A percentile compares a stretch with the other conserved stretches of the same genome.
Conservation (phyloP, 257 asterid species). For the Striga asiatica region DNA sequence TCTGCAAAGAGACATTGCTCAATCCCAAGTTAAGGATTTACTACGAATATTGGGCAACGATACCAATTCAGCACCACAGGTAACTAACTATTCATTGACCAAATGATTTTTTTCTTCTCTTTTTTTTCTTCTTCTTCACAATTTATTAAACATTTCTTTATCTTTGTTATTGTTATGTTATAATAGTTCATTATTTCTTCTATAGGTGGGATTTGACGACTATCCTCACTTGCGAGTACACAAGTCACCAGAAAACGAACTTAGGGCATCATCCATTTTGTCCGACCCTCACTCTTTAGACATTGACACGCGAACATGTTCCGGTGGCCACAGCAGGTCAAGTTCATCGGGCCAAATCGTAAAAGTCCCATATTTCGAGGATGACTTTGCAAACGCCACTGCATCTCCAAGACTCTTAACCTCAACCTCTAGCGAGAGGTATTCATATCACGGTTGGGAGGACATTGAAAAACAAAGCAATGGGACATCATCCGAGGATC, state of each 20-base stretch:
- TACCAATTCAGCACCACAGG: slow-evolving; percentile 33
- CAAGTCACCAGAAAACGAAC: slow-evolving; percentile 33
- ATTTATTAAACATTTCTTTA: background rate
- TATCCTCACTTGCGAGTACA: slow-evolving; percentile 62
- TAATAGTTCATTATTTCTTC: slow-evolving; percentile 2
- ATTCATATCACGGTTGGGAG: slow-evolving; percentile 67
- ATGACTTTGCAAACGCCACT: slow-evolving; percentile 20
- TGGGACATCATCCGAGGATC: slow-evolving; percentile 58
- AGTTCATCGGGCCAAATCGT: slow-evolving; percentile 54
- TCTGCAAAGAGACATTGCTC: slow-evolving; percentile 76
- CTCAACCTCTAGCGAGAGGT: slow-evolving; percentile 49
- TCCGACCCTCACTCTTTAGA: slow-evolving; percentile 36
- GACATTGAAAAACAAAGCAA: slow-evolving; percentile 63
- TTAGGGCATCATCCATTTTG: slow-evolving; percentile 30
- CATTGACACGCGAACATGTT: slow-evolving; percentile 35
- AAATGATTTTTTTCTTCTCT: background rate
- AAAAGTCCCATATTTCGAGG: slow-evolving; percentile 42
- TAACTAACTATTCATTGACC: slow-evolving; percentile 10
- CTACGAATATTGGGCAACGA: slow-evolving; percentile 48
- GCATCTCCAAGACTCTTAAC: slow-evolving; percentile 30
- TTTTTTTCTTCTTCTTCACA: background rate
- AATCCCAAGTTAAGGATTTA: slow-evolving; percentile 67
- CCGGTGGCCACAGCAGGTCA: slow-evolving; percentile 50
- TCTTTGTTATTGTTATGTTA: background rate
- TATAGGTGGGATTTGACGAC: slow-evolving; percentile 51